Evolutionary conservation across 2,329 filamentous ascomycete genomes (phyloP).

Genomic region (Fusarium acutatum): DNA sequence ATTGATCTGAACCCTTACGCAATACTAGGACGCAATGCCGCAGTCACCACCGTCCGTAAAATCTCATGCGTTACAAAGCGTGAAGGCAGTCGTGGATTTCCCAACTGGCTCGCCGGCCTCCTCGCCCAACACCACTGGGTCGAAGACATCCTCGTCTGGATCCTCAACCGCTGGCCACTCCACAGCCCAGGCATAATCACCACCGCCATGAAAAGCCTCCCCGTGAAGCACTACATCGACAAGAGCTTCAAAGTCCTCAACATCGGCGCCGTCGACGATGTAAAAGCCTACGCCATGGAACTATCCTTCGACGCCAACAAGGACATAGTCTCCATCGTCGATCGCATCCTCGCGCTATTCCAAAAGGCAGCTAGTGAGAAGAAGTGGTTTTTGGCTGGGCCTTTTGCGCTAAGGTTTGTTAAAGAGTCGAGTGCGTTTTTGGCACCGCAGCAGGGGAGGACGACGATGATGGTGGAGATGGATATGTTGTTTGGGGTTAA

Average conservation of each 20-base stretch:
- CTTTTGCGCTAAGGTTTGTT: neutral
- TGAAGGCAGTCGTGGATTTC: neutral
- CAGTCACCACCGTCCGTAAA: neutral
- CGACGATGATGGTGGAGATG: slow-evolving; percentile 3
- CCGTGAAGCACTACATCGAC: neutral
- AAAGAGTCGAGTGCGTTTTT: neutral
- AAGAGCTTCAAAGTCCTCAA: neutral
- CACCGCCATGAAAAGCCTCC: neutral
- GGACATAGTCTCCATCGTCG: neutral
- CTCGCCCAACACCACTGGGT: neutral
- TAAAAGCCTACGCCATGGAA: neutral
- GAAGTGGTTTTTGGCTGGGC: neutral
- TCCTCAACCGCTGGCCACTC: neutral
- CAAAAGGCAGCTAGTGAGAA: neutral
- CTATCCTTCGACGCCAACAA: neutral
- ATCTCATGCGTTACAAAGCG: fast-evolving
- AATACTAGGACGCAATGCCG: fast-evolving
- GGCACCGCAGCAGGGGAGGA: neutral
- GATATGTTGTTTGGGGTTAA: neutral
- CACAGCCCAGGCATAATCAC: neutral
- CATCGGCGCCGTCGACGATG: neutral
- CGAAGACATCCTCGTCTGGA: neutral
- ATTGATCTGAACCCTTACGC: neutral
- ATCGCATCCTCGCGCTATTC: neutral
- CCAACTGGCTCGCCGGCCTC: neutral